Base-by-base conservation (phyloP, 2,329 filamentous ascomycete genomes). In the Cordyceps pruinosa region DNA sequence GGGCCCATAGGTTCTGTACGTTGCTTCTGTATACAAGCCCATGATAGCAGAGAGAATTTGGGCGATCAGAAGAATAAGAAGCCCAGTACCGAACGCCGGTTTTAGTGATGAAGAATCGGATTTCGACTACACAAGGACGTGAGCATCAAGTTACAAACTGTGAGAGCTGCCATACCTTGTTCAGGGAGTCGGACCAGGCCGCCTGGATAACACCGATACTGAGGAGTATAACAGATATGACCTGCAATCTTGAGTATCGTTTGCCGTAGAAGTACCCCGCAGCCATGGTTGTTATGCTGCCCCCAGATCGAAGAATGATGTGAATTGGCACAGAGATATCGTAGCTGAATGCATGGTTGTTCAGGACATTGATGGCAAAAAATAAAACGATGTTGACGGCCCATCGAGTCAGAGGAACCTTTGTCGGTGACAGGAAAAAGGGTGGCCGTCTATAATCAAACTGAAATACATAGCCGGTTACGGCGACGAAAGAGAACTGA, bases 341-440 rank as follows among this genome's bases (percentile, higher is more conserved):
- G 74, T 97, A 99, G 61, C 90, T 92, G 71, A 99, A 99, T 7
- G 93, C 94, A 77, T 93, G 93, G 66, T 99, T 99, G 74, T 99
- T 99, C 68, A 99, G 75, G 58, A 97, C 84, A 66, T 97, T 99
- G 73, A 99, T 94, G 61, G 83, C 82, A 70, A 96, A 94, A 73
- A 97, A 97, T 64, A 97, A 82, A 4, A 88, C 76, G 42, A 96
- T 96, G 68, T 96, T 97, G 66, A 93, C 78, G 50, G 89, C 69
- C 92, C 94, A 97, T 68, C 90, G 88, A 48, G 80, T 80, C 56
- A 97, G 77, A 0, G 94, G 94, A 4, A 97, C 90, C 52, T 84
- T 85, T 62, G 92, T 91, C 19, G 83, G 83, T 57, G 83, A 84
- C 45, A 97, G 72, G 66, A 89, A 93, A 61, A 90, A 83, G 0